phyloP scores from a whole-genome alignment of 2,329 filamentous ascomycete genomes.

The Fusarium transvaalense region DNA sequence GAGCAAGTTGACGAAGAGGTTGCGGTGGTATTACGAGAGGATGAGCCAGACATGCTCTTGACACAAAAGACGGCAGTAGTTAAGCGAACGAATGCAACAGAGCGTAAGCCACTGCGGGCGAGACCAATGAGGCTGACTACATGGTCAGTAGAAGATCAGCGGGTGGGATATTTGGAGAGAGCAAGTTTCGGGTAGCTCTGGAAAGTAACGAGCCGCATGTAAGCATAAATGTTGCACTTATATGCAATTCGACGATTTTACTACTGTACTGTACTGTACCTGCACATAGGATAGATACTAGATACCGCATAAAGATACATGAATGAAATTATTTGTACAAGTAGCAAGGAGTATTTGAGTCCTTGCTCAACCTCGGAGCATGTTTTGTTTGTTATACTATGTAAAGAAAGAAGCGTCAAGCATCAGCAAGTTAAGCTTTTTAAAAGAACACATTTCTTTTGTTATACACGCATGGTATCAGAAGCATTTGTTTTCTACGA shows the following conservation, averaged over 20 bases:
- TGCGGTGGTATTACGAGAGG: neutral
- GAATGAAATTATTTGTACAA: slow-evolving; percentile 19
- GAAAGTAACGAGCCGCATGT: slow-evolving; percentile 31
- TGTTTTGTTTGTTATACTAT: no score
- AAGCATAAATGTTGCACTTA: slow-evolving; percentile 24
- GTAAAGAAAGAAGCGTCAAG: no score
- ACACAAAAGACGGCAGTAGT: slow-evolving; percentile 10
- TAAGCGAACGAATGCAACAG: slow-evolving; percentile 23
- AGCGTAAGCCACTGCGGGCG: slow-evolving; percentile 15
- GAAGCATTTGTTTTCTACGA: neutral
- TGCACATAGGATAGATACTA: neutral
- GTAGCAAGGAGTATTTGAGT: neutral
- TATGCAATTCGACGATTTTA: slow-evolving; percentile 2
- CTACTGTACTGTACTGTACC: slow-evolving; percentile 4
- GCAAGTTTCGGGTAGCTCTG: slow-evolving; percentile 23
- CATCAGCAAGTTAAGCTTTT: no score
- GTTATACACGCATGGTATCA: neutral
- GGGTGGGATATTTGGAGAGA: slow-evolving; percentile 29
- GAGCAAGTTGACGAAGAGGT: slow-evolving; percentile 5
- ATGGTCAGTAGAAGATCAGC: slow-evolving; percentile 38
- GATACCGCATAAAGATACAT: slow-evolving; percentile 17
- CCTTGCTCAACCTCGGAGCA: neutral
- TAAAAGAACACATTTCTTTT: no score
- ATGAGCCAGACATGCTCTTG: slow-evolving; percentile 9
- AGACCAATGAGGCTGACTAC: slow-evolving; percentile 30